These are phyloP conservation scores for Pseudocercospora fijiensis DNA, from an alignment of 2,329 filamentous ascomycete genomes.

Conservation along the genomic window DNA sequence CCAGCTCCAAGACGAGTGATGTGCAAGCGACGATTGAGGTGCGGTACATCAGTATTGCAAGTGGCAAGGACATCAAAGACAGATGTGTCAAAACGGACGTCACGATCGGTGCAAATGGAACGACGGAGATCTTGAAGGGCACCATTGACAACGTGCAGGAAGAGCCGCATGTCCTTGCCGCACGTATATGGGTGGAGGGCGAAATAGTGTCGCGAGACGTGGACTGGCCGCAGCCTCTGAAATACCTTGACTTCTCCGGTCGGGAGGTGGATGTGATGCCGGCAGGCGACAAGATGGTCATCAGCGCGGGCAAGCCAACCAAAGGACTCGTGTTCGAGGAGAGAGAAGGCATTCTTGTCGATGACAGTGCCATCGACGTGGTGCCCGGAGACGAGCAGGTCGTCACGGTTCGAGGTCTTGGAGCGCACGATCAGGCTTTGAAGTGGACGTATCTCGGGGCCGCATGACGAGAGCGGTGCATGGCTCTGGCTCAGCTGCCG, in stretches of 20 bases:
- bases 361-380: slow-evolving; percentile 57
- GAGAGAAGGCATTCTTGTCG: slow-evolving; percentile 53
- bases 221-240: slow-evolving; percentile 62
- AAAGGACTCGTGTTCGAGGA: slow-evolving; percentile 63
- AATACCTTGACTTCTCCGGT: slow-evolving; percentile 56
- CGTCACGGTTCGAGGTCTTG: slow-evolving; percentile 46
- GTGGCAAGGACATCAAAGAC: slow-evolving; percentile 56
- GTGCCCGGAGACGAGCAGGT: slow-evolving; percentile 59
- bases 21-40: slow-evolving; percentile 52
- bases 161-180: slow-evolving; percentile 56
- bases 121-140: slow-evolving; percentile 54
- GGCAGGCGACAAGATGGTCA: slow-evolving; percentile 44
- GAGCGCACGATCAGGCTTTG: slow-evolving; percentile 41
- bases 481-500: too few species aligned
- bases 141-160: slow-evolving; percentile 53
- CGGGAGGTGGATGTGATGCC: slow-evolving; percentile 49
- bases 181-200: slow-evolving; percentile 54
- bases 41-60: slow-evolving; percentile 56
- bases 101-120: slow-evolving; percentile 54
- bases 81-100: slow-evolving; percentile 50
- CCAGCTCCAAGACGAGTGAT: slow-evolving; percentile 49
- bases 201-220: slow-evolving; percentile 55
- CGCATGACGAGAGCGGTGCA: too few species aligned
- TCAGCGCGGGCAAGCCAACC: slow-evolving; percentile 54
- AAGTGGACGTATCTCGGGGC: slow-evolving; percentile 49